Conservation (phyloP, 495 filamentous ascomycete species). For the Venustampulla echinocandica region DNA sequence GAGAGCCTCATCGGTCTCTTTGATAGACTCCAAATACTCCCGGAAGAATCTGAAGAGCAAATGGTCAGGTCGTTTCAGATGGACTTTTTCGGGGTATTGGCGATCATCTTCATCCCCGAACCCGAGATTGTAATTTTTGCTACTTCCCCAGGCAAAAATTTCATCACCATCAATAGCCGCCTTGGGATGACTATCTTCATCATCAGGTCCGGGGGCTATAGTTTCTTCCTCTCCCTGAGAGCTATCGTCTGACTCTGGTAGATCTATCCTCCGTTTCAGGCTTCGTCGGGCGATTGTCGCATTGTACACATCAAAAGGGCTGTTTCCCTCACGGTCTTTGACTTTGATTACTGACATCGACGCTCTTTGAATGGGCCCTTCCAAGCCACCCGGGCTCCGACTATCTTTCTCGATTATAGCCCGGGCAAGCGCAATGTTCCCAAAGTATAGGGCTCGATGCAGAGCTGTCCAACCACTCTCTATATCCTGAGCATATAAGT, state of each 20-base stretch:
- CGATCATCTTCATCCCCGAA: slow-evolving; percentile 90
- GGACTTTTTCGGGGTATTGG: slow-evolving; percentile 79
- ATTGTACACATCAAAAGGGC: slow-evolving; percentile 85
- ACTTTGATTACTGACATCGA: slow-evolving; percentile 71
- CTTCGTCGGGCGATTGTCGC: slow-evolving; percentile 61
- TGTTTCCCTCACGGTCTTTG: slow-evolving; percentile 91
- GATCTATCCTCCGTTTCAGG: slow-evolving; percentile 27
- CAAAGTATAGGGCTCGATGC: slow-evolving; percentile 86
- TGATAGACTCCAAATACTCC: slow-evolving; percentile 39
- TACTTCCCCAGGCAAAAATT: slow-evolving; percentile 86
- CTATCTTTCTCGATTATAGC: slow-evolving; percentile 69
- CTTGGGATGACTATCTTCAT: slow-evolving; percentile 17
- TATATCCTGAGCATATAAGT: slow-evolving; percentile 75
- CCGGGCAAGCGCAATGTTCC: slow-evolving; percentile 80
- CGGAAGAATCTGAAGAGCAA: slow-evolving; percentile 60
- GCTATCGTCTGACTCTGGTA: slow-evolving; percentile 26
- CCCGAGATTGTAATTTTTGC: slow-evolving; percentile 86
- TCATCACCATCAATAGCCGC: slow-evolving; percentile 57
- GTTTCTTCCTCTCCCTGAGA: slow-evolving; percentile 29
- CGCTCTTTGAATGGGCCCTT: slow-evolving; percentile 31
- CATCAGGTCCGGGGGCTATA: slow-evolving; percentile 14
- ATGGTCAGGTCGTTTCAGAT: slow-evolving; percentile 69
- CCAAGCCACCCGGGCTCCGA: slow-evolving; percentile 48
- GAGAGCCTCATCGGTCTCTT: slow-evolving; percentile 21
- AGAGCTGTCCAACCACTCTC: slow-evolving; percentile 96